Conservation (phyloP, 306 rosid genomes). For the Acmispon strigosus region DNA sequence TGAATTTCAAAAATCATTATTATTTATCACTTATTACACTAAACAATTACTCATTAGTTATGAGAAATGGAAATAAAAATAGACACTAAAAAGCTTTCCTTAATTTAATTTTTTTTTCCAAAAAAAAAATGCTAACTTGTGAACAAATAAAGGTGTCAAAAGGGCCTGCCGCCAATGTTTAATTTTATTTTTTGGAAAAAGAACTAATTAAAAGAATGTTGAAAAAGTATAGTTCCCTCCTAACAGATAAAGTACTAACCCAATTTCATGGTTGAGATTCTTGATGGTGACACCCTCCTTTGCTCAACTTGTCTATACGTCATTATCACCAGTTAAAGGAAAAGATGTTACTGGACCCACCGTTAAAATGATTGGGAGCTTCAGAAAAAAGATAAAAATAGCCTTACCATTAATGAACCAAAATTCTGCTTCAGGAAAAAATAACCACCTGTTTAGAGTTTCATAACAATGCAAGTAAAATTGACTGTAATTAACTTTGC, state of each 20-base stretch:
- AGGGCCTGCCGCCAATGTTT: neutral
- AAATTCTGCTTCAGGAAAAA: neutral
- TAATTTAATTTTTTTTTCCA: too few relatives aligned
- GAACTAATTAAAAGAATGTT: constrained; percentile 15
- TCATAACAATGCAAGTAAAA: neutral
- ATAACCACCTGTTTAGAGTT: neutral
- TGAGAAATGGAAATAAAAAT: too few relatives aligned
- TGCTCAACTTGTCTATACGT: constrained; percentile 34
- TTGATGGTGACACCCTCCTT: constrained; percentile 33
- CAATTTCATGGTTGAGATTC: constrained; percentile 37
- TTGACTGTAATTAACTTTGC: neutral
- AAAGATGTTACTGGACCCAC: constrained; percentile 36
- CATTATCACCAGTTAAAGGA: constrained; percentile 31
- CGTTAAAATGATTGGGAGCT: constrained; percentile 25
- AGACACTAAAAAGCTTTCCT: too few relatives aligned
- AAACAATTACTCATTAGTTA: too few relatives aligned
- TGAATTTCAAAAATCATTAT: too few relatives aligned
- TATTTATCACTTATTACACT: too few relatives aligned
- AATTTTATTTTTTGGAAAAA: neutral
- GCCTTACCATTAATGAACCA: neutral
- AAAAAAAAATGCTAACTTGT: neutral
- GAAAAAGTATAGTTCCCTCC: constrained; percentile 23
- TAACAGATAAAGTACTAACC: constrained; percentile 23
- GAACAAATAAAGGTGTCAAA: constrained; percentile 11
- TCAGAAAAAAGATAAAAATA: neutral